Base-by-base conservation (phyloP, 1,139 yeast species). In the Saccharomycopsis hybrid region DNA sequence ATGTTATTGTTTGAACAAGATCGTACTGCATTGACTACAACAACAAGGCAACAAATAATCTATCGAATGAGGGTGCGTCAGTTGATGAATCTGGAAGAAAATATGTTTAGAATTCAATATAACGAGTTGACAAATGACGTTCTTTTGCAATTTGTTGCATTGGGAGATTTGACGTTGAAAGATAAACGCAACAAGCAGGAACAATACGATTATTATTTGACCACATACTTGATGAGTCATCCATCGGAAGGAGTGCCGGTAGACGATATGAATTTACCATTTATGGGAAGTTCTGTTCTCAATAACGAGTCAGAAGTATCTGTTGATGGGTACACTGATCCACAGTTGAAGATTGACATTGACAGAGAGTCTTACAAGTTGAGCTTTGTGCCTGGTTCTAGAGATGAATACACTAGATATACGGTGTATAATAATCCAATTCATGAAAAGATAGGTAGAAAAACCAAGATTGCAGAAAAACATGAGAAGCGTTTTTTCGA, bases 231-330 rank as follows among this genome's bases (percentile, higher is more conserved):
- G 47, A 85, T 92, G 87, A 85, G 96, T 4, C 95, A 88, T 60
- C 97, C 98, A 40, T 94, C 99, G 1, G 98, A 92, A 66, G 97
- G 97, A 33, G 85, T 94, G 27, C 82, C 90, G n/a, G 80, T 87
- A 13, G 80, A 85, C 35, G 80, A 78, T 55, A 74, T 88, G 50
- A 74, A 74, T 54, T 72, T 85, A 69, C 95, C 96, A 46, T 86
- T 87, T 64, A 69, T 84, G 51, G 83, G 79, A 57, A 70, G 82
- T 8, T 77, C 77, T 49, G 65, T 81, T 51, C 9, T 5, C 13
- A 28, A 43, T 8, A 38, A 43, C 18, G 31, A 25, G 9, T 27
- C 11, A 8, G 31, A 43, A n/a, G 36, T 3, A 7, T 24, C 36
- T 13, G 77, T 85, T 45, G 84, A 78, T 51, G 94, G 94, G 3